Percentiles rank a stretch among this genome's conserved stretches.
Conservation (phyloP, 2,329 filamentous ascomycete genomes). For the Remersonia thermophila region DNA sequence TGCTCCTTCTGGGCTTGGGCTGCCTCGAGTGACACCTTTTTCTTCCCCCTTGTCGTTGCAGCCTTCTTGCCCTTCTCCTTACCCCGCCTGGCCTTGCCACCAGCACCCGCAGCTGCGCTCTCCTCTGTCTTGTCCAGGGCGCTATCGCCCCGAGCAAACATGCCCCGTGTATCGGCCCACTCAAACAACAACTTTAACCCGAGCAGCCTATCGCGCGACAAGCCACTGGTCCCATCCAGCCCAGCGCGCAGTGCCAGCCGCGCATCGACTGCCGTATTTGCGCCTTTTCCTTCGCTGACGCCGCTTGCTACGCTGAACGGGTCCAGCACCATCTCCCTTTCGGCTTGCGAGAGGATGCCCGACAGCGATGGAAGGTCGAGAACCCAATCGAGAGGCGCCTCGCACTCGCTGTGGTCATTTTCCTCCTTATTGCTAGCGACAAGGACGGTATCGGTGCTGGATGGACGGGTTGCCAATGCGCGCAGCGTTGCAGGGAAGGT, state of each 20-base stretch:
- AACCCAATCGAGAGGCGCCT: slow-evolving; percentile 57
- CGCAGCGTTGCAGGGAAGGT: slow-evolving; percentile 64
- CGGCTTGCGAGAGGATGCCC: slow-evolving; percentile 45
- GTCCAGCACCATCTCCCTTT: slow-evolving; percentile 51
- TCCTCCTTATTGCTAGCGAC: slow-evolving; percentile 20
- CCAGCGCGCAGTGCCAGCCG: slow-evolving; percentile 52
- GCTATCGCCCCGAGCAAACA: slow-evolving; percentile 16
- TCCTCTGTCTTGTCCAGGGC: slow-evolving; percentile 13
- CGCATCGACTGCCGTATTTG: slow-evolving; percentile 49
- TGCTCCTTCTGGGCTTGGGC: slow-evolving; percentile 2
- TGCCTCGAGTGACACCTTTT: slow-evolving; percentile 12
- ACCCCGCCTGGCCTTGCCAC: slow-evolving; percentile 7
- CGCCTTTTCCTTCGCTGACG: slow-evolving; percentile 29
- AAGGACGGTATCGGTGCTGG: neutral
- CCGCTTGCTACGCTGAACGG: slow-evolving; percentile 34
- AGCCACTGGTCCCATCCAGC: slow-evolving; percentile 20
- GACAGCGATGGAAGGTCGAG: slow-evolving; percentile 49
- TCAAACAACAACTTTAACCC: slow-evolving; percentile 42
- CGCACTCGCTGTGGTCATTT: slow-evolving; percentile 19
- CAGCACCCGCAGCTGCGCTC: slow-evolving; percentile 5
- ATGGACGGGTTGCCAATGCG: slow-evolving; percentile 43
- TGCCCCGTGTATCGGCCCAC: slow-evolving; percentile 37
- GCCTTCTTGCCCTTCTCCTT: slow-evolving; percentile 10
- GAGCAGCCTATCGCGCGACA: slow-evolving; percentile 30
- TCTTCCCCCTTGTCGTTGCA: slow-evolving; percentile 9